Evolutionary conservation across 805 yeast genomes (phyloP).

Genomic region (Metschnikowia santaceciliae): DNA sequence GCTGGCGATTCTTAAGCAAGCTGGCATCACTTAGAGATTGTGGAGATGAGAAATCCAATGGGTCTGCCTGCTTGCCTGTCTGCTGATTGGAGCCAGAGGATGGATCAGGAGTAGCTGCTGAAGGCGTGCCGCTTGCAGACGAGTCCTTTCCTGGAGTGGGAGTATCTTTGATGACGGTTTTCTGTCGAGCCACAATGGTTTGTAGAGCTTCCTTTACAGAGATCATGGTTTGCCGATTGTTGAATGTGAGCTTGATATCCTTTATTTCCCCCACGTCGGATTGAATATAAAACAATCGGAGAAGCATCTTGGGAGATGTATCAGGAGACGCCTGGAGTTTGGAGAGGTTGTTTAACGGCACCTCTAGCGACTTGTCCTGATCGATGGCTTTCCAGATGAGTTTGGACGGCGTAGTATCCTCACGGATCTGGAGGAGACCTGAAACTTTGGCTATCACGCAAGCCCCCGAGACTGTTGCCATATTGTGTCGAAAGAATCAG

Average conservation of each 20-base stretch:
- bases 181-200: slow-evolving; percentile 63
- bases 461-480: slow-evolving; percentile 43
- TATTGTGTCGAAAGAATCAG: slow-evolving; percentile 1
- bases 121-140: slow-evolving; percentile 10
- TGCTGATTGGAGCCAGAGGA: background rate
- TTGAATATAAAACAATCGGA: slow-evolving; percentile 50
- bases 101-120: slow-evolving; percentile 21
- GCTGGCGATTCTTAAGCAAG: slow-evolving; percentile 62
- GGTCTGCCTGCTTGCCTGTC: slow-evolving; percentile 9
- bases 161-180: slow-evolving; percentile 46
- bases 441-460: slow-evolving; percentile 52
- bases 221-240: slow-evolving; percentile 72
- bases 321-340: slow-evolving; percentile 69
- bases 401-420: slow-evolving; percentile 53
- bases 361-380: slow-evolving; percentile 28
- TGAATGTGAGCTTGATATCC: slow-evolving; percentile 52
- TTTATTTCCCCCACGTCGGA: slow-evolving; percentile 30
- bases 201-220: slow-evolving; percentile 64
- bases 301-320: slow-evolving; percentile 59
- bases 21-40: slow-evolving; percentile 37
- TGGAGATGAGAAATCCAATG: slow-evolving; percentile 21
- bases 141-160: slow-evolving; percentile 8
- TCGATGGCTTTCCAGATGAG: slow-evolving; percentile 59
- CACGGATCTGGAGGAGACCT: slow-evolving; percentile 54
- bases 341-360: slow-evolving; percentile 33